Percentiles rank a stretch among this genome's conserved stretches.
Conservation (phyloP, 2,329 filamentous ascomycete genomes). For the Fragosphaeria purpurea region DNA sequence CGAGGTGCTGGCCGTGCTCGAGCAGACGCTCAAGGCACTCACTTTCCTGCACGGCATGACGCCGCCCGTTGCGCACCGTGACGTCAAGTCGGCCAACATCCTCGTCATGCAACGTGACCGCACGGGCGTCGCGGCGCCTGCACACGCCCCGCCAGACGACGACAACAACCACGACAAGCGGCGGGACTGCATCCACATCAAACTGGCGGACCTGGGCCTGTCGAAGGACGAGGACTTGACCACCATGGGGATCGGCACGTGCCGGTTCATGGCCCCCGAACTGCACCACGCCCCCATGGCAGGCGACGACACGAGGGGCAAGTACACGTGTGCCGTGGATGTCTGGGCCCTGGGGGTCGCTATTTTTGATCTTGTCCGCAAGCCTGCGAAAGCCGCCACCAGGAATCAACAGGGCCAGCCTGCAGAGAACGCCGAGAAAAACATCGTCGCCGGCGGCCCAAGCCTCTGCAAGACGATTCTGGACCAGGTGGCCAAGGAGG, state of each 20-base stretch:
- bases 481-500: not conserved
- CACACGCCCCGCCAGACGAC: too few species aligned
- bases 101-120: slow-evolving; percentile 58
- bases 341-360: slow-evolving; percentile 94
- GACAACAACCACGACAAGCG: too few species aligned
- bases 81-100: slow-evolving; percentile 25
- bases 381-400: too few species aligned
- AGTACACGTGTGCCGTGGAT: slow-evolving; percentile 89
- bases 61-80: slow-evolving; percentile 48
- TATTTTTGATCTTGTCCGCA: slow-evolving; percentile 37
- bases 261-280: slow-evolving; percentile 89
- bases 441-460: too few species aligned
- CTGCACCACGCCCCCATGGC: slow-evolving; percentile 54
- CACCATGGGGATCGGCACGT: slow-evolving; percentile 85
- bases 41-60: not conserved
- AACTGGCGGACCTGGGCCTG: slow-evolving; percentile 88
- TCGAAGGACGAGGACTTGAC: slow-evolving; percentile 97
- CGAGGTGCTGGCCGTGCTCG: slow-evolving; percentile 5
- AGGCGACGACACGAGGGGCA: slow-evolving; percentile 57
- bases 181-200: slow-evolving; percentile 51
- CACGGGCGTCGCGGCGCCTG: not conserved
- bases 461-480: not conserved
- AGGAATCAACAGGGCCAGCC: too few species aligned
- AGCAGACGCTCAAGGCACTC: not conserved
- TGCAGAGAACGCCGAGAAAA: too few species aligned